A percentile compares a stretch with the other conserved stretches of the same genome.
These are phyloP conservation scores for Phytophthora sansomeana DNA, from an alignment of 352 stramenopile species.

Conservation along the genomic window DNA sequence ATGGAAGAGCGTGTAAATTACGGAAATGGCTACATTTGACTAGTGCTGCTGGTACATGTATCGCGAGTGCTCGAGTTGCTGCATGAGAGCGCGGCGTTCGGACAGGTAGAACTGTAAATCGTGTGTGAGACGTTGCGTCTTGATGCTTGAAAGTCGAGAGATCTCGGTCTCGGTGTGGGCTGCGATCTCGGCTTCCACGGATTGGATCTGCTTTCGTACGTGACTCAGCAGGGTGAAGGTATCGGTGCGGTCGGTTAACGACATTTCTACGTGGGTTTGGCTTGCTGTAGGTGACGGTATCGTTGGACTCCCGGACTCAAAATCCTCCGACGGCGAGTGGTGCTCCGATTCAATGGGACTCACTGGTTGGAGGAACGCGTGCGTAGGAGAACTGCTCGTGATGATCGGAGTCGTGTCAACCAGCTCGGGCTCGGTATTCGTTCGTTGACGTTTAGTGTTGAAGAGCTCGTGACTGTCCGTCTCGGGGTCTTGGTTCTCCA, in stretches of 20 bases:
- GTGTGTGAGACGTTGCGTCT: constrained; percentile 23
- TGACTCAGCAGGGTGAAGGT: constrained; percentile 25
- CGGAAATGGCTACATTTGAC: background rate
- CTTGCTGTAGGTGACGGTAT: background rate
- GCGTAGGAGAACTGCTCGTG: constrained; percentile 4
- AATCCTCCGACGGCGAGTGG: background rate
- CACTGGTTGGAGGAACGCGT: constrained; percentile 25
- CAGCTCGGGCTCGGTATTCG: background rate
- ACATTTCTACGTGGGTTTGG: constrained; percentile 13
- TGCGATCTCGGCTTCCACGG: constrained; percentile 21
- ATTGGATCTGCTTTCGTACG: constrained; percentile 29
- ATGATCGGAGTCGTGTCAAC: constrained; percentile 3
- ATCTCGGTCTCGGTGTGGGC: constrained; percentile 7
- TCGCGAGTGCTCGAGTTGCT: constrained; percentile 26
- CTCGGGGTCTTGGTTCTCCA: background rate
- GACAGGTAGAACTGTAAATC: constrained; percentile 34
- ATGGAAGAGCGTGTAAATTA: background rate
- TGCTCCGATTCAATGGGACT: constrained; percentile 7
- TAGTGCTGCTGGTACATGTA: too few relatives aligned
- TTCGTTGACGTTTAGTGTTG: constrained; percentile 17
- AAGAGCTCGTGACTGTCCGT: background rate
- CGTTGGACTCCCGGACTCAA: constrained; percentile 6
- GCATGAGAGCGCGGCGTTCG: constrained; percentile 28
- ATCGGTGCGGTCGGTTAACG: constrained; percentile 23
- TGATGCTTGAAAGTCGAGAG: constrained; percentile 1